These are phyloP conservation scores for Heterobasidion parviporum DNA, from an alignment of 1,284 basidiomycete genomes.

Conservation along the genomic window DNA sequence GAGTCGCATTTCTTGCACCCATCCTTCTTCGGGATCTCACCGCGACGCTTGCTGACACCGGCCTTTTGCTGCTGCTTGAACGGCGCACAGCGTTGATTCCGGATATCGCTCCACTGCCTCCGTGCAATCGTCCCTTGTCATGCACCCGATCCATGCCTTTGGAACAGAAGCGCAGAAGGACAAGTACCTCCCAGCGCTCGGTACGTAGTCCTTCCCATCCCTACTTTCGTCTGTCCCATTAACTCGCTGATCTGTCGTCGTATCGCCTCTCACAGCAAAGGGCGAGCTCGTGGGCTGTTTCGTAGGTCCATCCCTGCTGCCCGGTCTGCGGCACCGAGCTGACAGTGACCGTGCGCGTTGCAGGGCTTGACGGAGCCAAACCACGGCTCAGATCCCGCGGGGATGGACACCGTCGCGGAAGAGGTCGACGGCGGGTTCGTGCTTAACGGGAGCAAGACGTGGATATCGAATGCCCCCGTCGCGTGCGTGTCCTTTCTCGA, in stretches of 20 bases:
- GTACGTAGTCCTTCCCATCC: conserved; percentile 25
- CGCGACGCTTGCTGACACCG: not conserved
- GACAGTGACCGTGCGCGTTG: too few species aligned
- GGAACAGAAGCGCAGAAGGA: conserved; percentile 88
- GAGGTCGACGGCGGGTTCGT: conserved; percentile 82
- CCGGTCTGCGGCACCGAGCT: too few species aligned
- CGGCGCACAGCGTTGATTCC: conserved; percentile 70
- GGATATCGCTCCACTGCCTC: conserved; percentile 95
- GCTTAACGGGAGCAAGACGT: conserved; percentile 90
- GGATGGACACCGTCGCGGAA: conserved; percentile 90
- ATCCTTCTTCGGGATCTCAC: not conserved
- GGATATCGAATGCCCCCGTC: conserved; percentile 90
- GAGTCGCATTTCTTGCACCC: conserved; percentile 9
- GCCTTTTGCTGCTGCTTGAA: not conserved
- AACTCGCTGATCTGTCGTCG: not conserved
- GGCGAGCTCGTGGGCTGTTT: conserved; percentile 92
- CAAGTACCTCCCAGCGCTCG: conserved; percentile 81
- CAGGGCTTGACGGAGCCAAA: conserved; percentile 94
- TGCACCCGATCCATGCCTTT: conserved; percentile 95
- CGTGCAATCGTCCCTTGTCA: conserved; percentile 95
- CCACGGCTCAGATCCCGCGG: conserved; percentile 89
- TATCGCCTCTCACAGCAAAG: conserved; percentile 41
- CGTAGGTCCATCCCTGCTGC: conserved; percentile 29
- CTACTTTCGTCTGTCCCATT: not conserved
- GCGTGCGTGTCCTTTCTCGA: conserved; percentile 42